A percentile compares a stretch with the other conserved stretches of the same genome.
phyloP scores from a whole-genome alignment of 2,329 filamentous ascomycete genomes.

The Cadophora sp. region DNA sequence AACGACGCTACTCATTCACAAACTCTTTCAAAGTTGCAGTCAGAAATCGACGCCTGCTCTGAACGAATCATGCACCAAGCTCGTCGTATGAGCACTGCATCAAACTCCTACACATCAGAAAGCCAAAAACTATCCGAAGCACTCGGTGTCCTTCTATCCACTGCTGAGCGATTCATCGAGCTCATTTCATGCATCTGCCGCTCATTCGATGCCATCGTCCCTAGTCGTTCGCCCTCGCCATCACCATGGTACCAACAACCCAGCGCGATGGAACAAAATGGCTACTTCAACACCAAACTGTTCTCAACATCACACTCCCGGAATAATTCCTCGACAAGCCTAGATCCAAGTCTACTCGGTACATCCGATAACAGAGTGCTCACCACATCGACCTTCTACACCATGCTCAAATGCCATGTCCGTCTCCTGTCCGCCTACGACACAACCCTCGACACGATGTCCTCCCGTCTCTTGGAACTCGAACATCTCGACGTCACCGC shows the following conservation, averaged over 20 bases:
- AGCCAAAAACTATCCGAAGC: slow-evolving; percentile 25
- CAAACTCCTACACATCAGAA: slow-evolving; percentile 22
- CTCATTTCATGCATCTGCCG: slow-evolving; percentile 25
- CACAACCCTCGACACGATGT: slow-evolving; percentile 26
- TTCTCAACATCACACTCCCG: slow-evolving; percentile 12
- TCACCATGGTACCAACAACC: slow-evolving; percentile 21
- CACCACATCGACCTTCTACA: slow-evolving; percentile 25
- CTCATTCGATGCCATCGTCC: slow-evolving; percentile 21
- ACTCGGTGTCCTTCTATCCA: slow-evolving; percentile 23
- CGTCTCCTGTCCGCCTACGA: slow-evolving; percentile 26
- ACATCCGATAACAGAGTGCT: slow-evolving; percentile 11
- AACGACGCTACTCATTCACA: slow-evolving; percentile 20
- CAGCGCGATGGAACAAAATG: slow-evolving; percentile 18
- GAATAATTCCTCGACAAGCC: slow-evolving; percentile 10
- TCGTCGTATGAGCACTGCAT: slow-evolving; percentile 21
- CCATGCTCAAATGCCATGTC: slow-evolving; percentile 27
- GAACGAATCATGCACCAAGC: slow-evolving; percentile 25
- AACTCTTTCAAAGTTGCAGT: slow-evolving; percentile 23
- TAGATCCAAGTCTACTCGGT: slow-evolving; percentile 20
- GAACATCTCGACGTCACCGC: slow-evolving; percentile 18
- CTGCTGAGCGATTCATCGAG: slow-evolving; percentile 25
- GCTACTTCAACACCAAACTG: slow-evolving; percentile 19
- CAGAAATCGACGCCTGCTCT: slow-evolving; percentile 26
- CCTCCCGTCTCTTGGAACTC: slow-evolving; percentile 25
- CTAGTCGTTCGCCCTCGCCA: slow-evolving; percentile 19